Conservation (phyloP, 139 green algal species). For the Astrephomene gubernaculifera region DNA sequence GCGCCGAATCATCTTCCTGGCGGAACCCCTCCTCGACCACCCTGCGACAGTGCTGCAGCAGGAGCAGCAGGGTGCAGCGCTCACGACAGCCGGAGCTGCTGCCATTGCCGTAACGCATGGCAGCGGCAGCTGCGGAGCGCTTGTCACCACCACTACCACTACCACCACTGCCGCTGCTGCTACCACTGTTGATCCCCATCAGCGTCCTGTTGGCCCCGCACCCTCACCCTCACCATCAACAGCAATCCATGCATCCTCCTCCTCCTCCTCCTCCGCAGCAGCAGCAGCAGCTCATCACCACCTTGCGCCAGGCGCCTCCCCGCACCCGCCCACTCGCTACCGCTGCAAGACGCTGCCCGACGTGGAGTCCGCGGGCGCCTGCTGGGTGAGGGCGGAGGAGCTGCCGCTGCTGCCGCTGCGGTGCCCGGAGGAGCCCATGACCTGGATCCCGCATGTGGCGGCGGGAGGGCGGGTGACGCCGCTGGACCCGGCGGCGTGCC, state of each 20-base stretch:
- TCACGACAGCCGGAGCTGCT: too few species aligned
- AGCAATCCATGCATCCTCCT: too few species aligned
- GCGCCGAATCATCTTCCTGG: slow-evolving; percentile 53
- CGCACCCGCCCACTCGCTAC: too few species aligned
- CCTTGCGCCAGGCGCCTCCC: background rate
- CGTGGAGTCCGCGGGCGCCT: slow-evolving; percentile 49
- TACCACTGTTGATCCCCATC: too few species aligned
- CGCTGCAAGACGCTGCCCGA: slow-evolving; percentile 54
- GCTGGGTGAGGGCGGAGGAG: slow-evolving; percentile 41
- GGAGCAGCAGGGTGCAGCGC: too few species aligned
- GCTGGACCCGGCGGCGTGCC: background rate
- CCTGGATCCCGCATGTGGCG: slow-evolving; percentile 44
- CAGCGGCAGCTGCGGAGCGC: too few species aligned
- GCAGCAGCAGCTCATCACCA: background rate
- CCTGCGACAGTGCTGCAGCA: background rate
- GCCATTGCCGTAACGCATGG: background rate
- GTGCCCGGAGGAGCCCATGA: slow-evolving; percentile 27
- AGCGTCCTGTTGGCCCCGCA: too few species aligned
- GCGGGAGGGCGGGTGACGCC: slow-evolving; percentile 1
- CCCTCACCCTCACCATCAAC: too few species aligned
- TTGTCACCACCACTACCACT: too few species aligned
- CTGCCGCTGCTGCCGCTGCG: slow-evolving; percentile 44
- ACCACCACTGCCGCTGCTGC: too few species aligned
- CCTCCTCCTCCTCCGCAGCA: too few species aligned
- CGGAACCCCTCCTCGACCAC: background rate